Evolutionary conservation across 345 rosid genomes (phyloP).

Genomic region (Syzygium aqueum): DNA sequence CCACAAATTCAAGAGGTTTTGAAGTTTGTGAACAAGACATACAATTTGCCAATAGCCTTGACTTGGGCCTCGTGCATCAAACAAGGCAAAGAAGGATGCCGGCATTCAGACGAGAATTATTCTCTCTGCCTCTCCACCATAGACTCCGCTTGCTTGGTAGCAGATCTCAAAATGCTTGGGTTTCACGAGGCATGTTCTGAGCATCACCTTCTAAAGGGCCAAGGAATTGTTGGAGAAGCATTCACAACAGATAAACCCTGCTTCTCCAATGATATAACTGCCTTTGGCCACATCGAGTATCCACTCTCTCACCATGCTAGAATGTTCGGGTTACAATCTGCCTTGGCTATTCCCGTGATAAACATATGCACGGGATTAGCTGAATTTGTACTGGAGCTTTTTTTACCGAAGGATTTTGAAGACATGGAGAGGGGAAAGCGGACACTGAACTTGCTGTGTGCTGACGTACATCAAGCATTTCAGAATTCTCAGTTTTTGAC

Average conservation of each 20-base stretch:
- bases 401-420: constrained; percentile 22
- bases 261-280: constrained; percentile 49
- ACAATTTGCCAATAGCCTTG: constrained; percentile 66
- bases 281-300: constrained; percentile 58
- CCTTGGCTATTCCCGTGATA: constrained; percentile 21
- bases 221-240: constrained; percentile 83
- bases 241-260: constrained; percentile 42
- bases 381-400: constrained; percentile 26
- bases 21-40: constrained; percentile 43
- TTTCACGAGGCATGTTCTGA: constrained; percentile 80
- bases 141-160: constrained; percentile 53
- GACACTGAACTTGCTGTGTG: constrained; percentile 2
- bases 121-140: constrained; percentile 52
- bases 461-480: constrained; percentile 2
- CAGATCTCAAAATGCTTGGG: constrained; percentile 18
- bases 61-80: constrained; percentile 67
- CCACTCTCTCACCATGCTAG: constrained; percentile 72
- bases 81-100: constrained; percentile 62
- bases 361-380: constrained; percentile 6
- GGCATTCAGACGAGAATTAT: constrained; percentile 56
- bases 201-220: constrained; percentile 65
- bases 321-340: constrained; percentile 17
- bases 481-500: not conserved
- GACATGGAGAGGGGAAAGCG: constrained; percentile 9
- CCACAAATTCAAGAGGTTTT: constrained; percentile 48